phyloP scores from a whole-genome alignment of 1,284 basidiomycete species.

The Ustilago sp. region DNA sequence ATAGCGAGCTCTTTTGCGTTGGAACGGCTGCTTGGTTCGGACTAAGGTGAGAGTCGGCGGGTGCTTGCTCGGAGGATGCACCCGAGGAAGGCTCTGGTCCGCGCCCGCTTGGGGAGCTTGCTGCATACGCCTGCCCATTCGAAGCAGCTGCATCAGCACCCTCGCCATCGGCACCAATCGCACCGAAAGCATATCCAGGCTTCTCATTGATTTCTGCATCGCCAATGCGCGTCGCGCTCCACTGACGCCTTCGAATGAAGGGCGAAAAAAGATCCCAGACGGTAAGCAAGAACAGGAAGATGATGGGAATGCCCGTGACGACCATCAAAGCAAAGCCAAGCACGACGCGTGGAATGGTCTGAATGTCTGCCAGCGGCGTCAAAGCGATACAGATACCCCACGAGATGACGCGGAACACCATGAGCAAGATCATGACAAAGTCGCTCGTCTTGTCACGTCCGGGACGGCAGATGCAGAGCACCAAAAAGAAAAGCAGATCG shows the following conservation, averaged over 20 bases:
- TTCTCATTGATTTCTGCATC: slow-evolving; percentile 34
- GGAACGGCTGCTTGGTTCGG: slow-evolving; percentile 1
- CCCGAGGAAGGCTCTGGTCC: slow-evolving; percentile 21
- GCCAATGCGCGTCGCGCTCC: slow-evolving; percentile 39
- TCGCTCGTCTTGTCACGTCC: slow-evolving; percentile 61
- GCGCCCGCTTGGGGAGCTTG: slow-evolving; percentile 4
- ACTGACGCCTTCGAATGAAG: slow-evolving; percentile 46
- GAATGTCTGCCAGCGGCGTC: slow-evolving; percentile 56
- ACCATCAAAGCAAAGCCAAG: slow-evolving; percentile 65
- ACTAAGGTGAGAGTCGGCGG: neutral
- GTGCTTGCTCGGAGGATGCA: slow-evolving; percentile 26
- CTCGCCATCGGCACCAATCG: slow-evolving; percentile 18
- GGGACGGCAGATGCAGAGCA: slow-evolving; percentile 59
- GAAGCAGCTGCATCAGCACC: neutral
- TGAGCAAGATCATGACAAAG: slow-evolving; percentile 61
- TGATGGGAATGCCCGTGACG: slow-evolving; percentile 61
- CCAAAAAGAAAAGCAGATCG: slow-evolving; percentile 61
- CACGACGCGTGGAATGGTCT: slow-evolving; percentile 66
- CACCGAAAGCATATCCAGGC: slow-evolving; percentile 29
- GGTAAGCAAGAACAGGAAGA: slow-evolving; percentile 62
- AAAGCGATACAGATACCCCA: slow-evolving; percentile 65
- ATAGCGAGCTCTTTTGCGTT: slow-evolving; percentile 12
- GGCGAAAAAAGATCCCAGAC: slow-evolving; percentile 57
- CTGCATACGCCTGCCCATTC: slow-evolving; percentile 6
- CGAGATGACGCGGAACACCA: slow-evolving; percentile 58